These are phyloP conservation scores for Metarhizium guizhouense DNA, from an alignment of 2,329 filamentous ascomycete genomes.

Conservation along the genomic window DNA sequence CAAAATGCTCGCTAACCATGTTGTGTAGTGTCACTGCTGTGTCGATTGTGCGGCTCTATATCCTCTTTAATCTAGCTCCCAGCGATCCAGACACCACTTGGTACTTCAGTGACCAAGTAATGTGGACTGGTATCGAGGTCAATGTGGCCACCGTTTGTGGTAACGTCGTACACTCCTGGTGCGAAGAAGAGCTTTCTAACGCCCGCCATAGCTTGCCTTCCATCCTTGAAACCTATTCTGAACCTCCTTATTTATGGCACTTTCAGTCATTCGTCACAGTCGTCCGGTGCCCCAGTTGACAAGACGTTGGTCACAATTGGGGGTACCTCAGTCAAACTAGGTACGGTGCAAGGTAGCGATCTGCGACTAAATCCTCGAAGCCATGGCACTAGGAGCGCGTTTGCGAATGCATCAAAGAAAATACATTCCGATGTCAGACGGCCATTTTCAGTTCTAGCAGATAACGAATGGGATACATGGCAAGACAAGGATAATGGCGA, in stretches of 20 bases:
- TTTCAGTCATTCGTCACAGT: too few relatives aligned
- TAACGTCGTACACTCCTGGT: background rate
- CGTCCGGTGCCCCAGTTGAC: background rate
- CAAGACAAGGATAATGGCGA: too few relatives aligned
- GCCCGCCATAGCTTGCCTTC: slow-evolving; percentile 43
- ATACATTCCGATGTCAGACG: too few relatives aligned
- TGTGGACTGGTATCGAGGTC: slow-evolving; percentile 11
- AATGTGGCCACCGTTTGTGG: slow-evolving; percentile 9
- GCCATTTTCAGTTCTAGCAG: too few relatives aligned
- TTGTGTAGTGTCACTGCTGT: slow-evolving; percentile 2
- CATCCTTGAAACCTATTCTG: slow-evolving; percentile 49
- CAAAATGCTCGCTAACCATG: background rate
- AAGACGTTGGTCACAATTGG: background rate
- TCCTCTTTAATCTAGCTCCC: slow-evolving; percentile 6
- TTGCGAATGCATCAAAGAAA: too few relatives aligned
- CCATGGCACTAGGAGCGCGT: too few relatives aligned
- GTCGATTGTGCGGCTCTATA: slow-evolving; percentile 1
- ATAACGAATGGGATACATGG: too few relatives aligned
- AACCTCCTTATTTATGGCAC: slow-evolving; percentile 59
- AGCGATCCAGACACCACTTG: slow-evolving; percentile 8
- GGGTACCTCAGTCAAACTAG: too few relatives aligned
- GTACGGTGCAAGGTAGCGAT: too few relatives aligned
- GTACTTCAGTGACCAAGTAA: slow-evolving; percentile 6
- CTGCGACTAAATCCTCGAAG: too few relatives aligned
- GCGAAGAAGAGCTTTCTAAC: slow-evolving; percentile 15